Evolutionary conservation across 2,329 filamentous ascomycete species (phyloP), one percentile per base, ranked within the genome.

Genomic region (Phymatotrichopsis omnivora): DNA sequence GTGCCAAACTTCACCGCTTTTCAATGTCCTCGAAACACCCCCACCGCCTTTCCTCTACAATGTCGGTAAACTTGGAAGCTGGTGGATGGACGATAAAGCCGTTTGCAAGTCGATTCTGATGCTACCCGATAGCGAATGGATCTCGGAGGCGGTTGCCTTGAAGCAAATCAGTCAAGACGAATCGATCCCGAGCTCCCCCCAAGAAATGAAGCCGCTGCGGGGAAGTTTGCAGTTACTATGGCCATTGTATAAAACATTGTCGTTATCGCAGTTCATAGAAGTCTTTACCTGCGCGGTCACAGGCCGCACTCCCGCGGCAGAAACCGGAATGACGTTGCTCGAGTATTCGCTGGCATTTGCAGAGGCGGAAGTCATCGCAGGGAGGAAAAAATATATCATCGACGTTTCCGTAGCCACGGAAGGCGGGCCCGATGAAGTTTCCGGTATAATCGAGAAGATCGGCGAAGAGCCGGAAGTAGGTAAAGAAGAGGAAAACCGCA

Each of bases 261-360:
- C 74, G 52, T 64, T 80, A 2, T 87, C 85, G 56, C 85, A 94
- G 60, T 89, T 96, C 56, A 67, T 94, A 16, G 91, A 96, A 64
- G 91, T 85, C 0, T 67, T 96, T 7, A 81, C 82, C 3, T 93
- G 85, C 62, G 85, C 89, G 7, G 73, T 96, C 5, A 85, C 94
- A 62, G 89, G 89, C 24, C 77, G 82, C 2, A 74, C 77, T 2
- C 75, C 85, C 0, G 76, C 82, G 52, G 81, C 84, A 0, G 91
- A 96, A 65, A 93, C 85, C 1, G 87, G 86, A 14, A 94, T 96
- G 84, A 94, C 87, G 0, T 74, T 95, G 2, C 94, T 96, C 58
- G 91, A 98, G 62, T 87, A 95, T 60, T 95, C 87, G 0, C 70
- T 98, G 7, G 89, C 89, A 2, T 98, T 96, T 65, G 85, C 89